Percentiles rank a stretch among this genome's conserved stretches.
These are phyloP conservation scores for Trichoderma arundinaceum DNA, from an alignment of 2,329 filamentous ascomycete species.

Conservation along the genomic window DNA sequence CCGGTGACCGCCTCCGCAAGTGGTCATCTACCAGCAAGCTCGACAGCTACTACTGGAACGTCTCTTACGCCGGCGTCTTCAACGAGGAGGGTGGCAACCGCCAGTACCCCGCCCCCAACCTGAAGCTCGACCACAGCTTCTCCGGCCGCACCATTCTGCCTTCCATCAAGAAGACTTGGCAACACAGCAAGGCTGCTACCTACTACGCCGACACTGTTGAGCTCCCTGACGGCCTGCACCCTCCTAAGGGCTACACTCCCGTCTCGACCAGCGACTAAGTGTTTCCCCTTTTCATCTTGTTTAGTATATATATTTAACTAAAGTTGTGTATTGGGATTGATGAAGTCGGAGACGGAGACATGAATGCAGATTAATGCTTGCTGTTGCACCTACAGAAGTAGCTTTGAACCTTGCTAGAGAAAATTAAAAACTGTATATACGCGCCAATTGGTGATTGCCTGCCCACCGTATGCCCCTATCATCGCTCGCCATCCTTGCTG, in stretches of 20 bases:
- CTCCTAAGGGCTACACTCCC: constrained; percentile 48
- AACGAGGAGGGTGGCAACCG: constrained; percentile 46
- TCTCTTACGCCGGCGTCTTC: constrained; percentile 58
- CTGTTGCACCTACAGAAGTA: too few species aligned
- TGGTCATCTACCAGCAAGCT: constrained; percentile 47
- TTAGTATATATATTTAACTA: background rate
- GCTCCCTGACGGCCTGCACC: constrained; percentile 51
- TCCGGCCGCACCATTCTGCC: constrained; percentile 46
- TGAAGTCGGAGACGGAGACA: background rate
- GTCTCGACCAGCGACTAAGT: constrained; percentile 31
- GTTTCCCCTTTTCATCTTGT: background rate
- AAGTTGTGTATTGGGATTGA: background rate
- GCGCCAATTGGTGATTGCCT: background rate
- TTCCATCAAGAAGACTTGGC: constrained; percentile 48
- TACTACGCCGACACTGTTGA: constrained; percentile 52
- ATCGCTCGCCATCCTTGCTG: too few species aligned
- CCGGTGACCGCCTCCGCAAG: constrained; percentile 57
- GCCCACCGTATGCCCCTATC: too few species aligned
- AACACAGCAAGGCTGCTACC: constrained; percentile 45
- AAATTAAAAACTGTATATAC: background rate
- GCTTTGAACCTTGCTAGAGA: too few species aligned
- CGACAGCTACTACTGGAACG: constrained; percentile 56
- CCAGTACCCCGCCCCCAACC: constrained; percentile 50
- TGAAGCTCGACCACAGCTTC: constrained; percentile 43
- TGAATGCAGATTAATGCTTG: too few species aligned